Evolutionary conservation across 2,329 filamentous ascomycete genomes (phyloP).

Genomic region (Laburnicola sp.): DNA sequence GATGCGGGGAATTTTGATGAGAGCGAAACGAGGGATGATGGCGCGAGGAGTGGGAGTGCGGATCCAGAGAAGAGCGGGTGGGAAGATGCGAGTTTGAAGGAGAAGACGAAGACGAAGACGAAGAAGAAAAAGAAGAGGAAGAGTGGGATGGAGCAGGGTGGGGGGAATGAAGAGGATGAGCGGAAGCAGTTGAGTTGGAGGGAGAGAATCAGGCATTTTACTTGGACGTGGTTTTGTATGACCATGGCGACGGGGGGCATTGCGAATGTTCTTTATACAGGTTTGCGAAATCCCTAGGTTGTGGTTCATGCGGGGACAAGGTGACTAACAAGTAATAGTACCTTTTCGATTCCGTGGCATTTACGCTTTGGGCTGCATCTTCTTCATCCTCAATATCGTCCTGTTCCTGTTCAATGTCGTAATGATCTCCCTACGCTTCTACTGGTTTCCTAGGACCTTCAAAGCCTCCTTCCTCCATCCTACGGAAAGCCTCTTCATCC

Average conservation of each 20-base stretch:
- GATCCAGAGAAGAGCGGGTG: neutral
- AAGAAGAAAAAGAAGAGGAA: conserved; percentile 56
- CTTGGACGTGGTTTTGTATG: conserved; percentile 80
- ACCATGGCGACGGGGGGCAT: conserved; percentile 65
- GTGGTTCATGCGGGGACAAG: neutral
- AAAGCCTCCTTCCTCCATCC: conserved; percentile 73
- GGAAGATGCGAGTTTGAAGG: neutral
- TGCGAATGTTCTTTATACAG: conserved; percentile 61
- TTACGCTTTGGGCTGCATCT: conserved; percentile 53
- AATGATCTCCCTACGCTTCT: conserved; percentile 70
- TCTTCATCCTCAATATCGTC: conserved; percentile 54
- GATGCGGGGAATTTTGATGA: conserved; percentile 1
- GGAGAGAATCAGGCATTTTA: conserved; percentile 63
- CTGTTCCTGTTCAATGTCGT: conserved; percentile 72
- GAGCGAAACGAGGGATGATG: conserved; percentile 31
- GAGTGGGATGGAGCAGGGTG: conserved; percentile 1
- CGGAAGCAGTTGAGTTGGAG: conserved; percentile 45
- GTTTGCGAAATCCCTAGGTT: conserved; percentile 45
- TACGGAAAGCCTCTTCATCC: conserved; percentile 76
- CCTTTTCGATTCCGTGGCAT: conserved; percentile 50
- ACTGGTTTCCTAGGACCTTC: conserved; percentile 70
- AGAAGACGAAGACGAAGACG: neutral
- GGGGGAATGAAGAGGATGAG: conserved; percentile 3
- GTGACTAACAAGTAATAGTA: conserved; percentile 25
- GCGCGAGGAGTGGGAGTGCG: neutral